Evolutionary conservation across 2,329 filamentous ascomycete species (phyloP).

Genomic region (Drechslera avenae): DNA sequence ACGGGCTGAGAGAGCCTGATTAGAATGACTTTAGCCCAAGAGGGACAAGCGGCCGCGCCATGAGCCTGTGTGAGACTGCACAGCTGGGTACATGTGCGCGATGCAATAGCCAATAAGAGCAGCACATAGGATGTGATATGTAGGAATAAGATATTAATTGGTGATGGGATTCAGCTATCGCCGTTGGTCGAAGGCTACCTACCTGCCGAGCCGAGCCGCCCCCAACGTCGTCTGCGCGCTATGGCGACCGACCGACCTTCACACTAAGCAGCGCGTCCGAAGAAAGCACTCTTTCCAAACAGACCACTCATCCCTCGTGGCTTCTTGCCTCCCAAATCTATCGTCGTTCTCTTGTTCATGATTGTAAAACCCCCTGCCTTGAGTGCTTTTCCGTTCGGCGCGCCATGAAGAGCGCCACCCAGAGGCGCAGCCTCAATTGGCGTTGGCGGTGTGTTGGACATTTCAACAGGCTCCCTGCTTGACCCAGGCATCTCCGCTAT

Average conservation of each 20-base stretch:
- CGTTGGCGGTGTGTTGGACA: conserved; percentile 21
- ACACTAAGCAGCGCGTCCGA: neutral
- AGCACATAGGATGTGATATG: neutral
- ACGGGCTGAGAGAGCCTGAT: conserved; percentile 2
- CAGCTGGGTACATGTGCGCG: neutral
- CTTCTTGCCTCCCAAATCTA: conserved; percentile 14
- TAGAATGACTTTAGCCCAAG: conserved; percentile 7
- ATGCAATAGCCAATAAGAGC: neutral
- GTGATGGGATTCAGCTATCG: neutral
- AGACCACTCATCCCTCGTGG: conserved; percentile 13
- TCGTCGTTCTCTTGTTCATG: conserved; percentile 1
- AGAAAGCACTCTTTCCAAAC: conserved; percentile 19
- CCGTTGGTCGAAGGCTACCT: neutral
- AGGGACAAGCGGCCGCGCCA: conserved; percentile 1
- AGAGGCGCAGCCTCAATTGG: conserved; percentile 11
- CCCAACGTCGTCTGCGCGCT: neutral
- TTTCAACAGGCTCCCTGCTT: conserved; percentile 22
- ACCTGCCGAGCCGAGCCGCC: neutral
- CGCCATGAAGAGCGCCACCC: neutral
- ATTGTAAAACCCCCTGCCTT: neutral
- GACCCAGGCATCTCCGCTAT: conserved; percentile 15
- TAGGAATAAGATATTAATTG: conserved; percentile 2
- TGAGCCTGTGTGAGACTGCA: neutral
- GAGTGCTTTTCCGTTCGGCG: conserved; percentile 6
- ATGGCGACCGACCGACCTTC: neutral